phyloP scores from a whole-genome alignment of 2,329 filamentous ascomycete species.

The Fusarium citri region DNA sequence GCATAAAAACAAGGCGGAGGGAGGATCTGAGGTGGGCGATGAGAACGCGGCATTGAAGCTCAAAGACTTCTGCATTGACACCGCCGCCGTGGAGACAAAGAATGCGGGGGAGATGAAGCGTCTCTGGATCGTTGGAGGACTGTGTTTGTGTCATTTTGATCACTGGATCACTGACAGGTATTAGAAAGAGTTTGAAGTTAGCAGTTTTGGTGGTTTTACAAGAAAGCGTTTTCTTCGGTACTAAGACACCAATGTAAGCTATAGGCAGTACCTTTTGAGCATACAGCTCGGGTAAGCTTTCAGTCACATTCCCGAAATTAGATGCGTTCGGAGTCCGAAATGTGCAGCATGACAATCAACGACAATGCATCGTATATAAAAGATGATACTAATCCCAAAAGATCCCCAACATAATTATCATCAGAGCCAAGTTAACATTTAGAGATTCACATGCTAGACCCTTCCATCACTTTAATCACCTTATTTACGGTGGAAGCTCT shows the following conservation, averaged over 20 bases:
- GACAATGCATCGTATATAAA: background rate
- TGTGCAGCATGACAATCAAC: background rate
- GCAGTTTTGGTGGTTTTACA: background rate
- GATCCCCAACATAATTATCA: background rate
- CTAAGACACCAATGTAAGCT: slow-evolving; percentile 1
- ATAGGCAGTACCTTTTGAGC: background rate
- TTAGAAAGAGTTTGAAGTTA: background rate
- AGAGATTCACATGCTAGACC: slow-evolving; percentile 3
- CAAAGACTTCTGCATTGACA: slow-evolving; percentile 77
- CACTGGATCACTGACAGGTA: background rate
- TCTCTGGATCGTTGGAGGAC: slow-evolving; percentile 6
- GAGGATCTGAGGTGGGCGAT: slow-evolving; percentile 59
- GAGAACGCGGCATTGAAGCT: slow-evolving; percentile 71
- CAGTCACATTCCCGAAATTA: slow-evolving; percentile 8
- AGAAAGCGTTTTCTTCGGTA: slow-evolving; percentile 4
- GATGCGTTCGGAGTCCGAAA: slow-evolving; percentile 29
- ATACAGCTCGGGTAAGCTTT: slow-evolving; percentile 27
- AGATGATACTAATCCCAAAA: too few relatives aligned
- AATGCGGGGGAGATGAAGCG: slow-evolving; percentile 68
- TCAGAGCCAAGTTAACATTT: background rate
- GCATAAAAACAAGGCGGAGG: slow-evolving; percentile 79
- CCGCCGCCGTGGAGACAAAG: slow-evolving; percentile 87
- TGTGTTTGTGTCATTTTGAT: slow-evolving; percentile 39
- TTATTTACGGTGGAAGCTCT: background rate
- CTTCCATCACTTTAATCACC: slow-evolving; percentile 3